Evolutionary conservation across 2,329 filamentous ascomycete species (phyloP), one percentile per base, ranked within the genome.

Genomic region (Arachnomyces sp.): DNA sequence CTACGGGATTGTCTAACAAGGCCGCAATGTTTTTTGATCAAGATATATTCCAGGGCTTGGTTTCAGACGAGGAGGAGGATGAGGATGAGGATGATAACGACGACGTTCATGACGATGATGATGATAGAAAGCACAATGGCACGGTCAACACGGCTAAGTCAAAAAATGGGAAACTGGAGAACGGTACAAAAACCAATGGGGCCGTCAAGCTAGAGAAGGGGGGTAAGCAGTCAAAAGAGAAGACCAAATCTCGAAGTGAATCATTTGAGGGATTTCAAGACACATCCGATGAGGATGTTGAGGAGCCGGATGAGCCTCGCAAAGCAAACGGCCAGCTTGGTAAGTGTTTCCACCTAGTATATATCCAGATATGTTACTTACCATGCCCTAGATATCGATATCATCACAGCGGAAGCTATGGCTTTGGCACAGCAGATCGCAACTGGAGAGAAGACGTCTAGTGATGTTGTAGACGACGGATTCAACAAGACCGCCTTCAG

Each of bases 331-430:
- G 61, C 5, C 58, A 70, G 40, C 62, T 71, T 25, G 66, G 67
- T 61, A 57, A 56, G 59, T 54, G n/a, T 34, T 17, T 31, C 31
- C 39, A 56, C 50, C 12, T 55, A 57, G 16, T 53, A 50, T 28
- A 54, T 15, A 15, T 30, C 18, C 29, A 11, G 13, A 33, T 16
- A 31, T 28, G 18, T 18, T 18, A 17, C 14, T 30, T 2, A 34
- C 48, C 40, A 36, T 25, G 31, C 13, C 40, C 59, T 64, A 74
- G 89, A 95, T 58, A 94, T 98, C 64, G 88, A 96, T 60, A 96
- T 98, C 55, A 94, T 96, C 57, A 98, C 92, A n/a, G 92, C 88
- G 4, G 92, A 98, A 70, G 92, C 93, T 48, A 98, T 98, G 92
- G 93, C 90, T 0, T 74, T 98, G 12, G 93, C 92, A 1, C 92